Conservation (phyloP, 2,329 filamentous ascomycete genomes). For the Verticillium zaregamsianum region DNA sequence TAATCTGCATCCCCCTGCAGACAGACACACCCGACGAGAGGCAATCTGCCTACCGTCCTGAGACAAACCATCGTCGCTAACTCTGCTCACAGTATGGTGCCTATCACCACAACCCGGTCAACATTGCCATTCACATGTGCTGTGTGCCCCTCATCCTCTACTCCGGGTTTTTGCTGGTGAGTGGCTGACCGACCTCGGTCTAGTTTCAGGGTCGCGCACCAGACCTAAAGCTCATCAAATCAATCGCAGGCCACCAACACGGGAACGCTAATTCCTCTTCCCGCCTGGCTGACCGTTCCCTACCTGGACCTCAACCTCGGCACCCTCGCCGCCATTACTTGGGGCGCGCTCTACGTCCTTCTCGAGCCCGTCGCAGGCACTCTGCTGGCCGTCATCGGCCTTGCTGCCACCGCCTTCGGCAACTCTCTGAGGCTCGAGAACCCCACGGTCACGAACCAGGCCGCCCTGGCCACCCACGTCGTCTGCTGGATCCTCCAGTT, state of each 20-base stretch:
- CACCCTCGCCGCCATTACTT: slow-evolving; percentile 62
- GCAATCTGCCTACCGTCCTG: neutral
- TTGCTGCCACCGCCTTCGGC: slow-evolving; percentile 68
- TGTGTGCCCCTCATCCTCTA: slow-evolving; percentile 75
- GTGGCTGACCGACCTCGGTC: slow-evolving; percentile 20
- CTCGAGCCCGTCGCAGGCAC: slow-evolving; percentile 91
- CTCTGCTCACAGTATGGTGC: slow-evolving; percentile 63
- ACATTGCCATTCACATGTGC: slow-evolving; percentile 73
- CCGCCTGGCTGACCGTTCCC: slow-evolving; percentile 62
- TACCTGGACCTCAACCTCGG: slow-evolving; percentile 64
- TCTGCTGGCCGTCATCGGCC: slow-evolving; percentile 68
- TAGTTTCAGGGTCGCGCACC: neutral
- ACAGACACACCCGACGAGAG: neutral
- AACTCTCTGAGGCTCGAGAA: slow-evolving; percentile 68
- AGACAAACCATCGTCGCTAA: slow-evolving; percentile 4
- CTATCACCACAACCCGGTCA: slow-evolving; percentile 76
- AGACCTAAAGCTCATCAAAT: slow-evolving; percentile 7
- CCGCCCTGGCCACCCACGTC: slow-evolving; percentile 64
- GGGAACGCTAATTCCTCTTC: slow-evolving; percentile 59
- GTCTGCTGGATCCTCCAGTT: slow-evolving; percentile 87
- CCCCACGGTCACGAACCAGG: slow-evolving; percentile 43
- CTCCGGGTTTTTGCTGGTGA: slow-evolving; percentile 67
- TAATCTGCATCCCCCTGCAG: neutral
- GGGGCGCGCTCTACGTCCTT: slow-evolving; percentile 78
- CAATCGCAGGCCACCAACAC: slow-evolving; percentile 53